Evolutionary conservation across 2,329 filamentous ascomycete genomes (phyloP), one percentile per base, ranked within the genome.

Genomic region (Botrytis tulipae): DNA sequence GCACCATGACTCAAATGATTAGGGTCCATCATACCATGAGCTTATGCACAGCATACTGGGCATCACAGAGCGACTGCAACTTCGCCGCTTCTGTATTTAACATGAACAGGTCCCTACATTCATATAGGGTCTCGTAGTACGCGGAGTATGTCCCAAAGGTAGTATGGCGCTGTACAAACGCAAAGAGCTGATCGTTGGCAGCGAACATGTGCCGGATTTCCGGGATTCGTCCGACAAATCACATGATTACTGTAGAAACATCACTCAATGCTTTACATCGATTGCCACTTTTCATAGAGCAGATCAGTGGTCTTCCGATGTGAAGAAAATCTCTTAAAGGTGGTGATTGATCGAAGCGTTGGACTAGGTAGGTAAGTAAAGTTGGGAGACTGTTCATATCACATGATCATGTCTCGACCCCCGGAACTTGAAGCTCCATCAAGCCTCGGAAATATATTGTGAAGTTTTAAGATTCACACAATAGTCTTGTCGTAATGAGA

Each of bases 321-420:
- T 0, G 18, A 12, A 4, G 1, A 25, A 9, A 0, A 20, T 18
- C 32, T 37, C 16, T 25, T 4, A 48, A 35, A 6, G 1, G 32
- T n/a, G 6, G 20, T 18, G 32, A 7, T 48, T 35, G 46, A 14
- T 10, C 9, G 16, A 9, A 14, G 22, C 10, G 5, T 22, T 66
- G 20, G 14, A 1, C 32, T 14, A 66, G 25, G 29, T 37, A 66
- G n/a, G 44, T 35, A 29, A 32, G 44, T 35, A 29, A 32, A 25
- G 12, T n/a, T n/a, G 20, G 20, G 29, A 66, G 29, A 25, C 3
- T 35, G 14, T 9, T 35, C 63, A n/a, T 3, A 18, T 66, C 63
- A 66, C 63, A 37, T 66, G 63, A 48, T 14, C 63, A 46, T 29
- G 7, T 32, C 25, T 48, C 29, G 44, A 48, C n/a, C 59, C 59